phyloP scores from a whole-genome alignment of 2,329 filamentous ascomycete species.

The Ophiocordyceps camponoti-rufipedis region DNA sequence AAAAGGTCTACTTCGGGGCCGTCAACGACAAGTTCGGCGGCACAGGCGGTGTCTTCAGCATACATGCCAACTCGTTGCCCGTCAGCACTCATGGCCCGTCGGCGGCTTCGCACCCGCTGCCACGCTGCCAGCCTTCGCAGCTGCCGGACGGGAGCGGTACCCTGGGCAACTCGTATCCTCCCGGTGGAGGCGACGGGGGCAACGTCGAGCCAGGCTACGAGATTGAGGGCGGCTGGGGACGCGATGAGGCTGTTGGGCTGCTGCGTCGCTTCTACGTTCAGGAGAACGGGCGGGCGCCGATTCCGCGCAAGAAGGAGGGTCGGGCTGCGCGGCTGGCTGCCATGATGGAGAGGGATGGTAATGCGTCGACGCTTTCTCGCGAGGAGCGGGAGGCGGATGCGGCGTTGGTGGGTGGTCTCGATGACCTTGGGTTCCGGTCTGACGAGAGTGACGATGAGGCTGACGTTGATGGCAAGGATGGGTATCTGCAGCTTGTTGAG shows the following conservation, averaged over 20 bases:
- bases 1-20: constrained; percentile 85
- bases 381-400: neutral
- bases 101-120: constrained; percentile 21
- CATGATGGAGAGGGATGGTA: constrained; percentile 23
- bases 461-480: too few relatives aligned
- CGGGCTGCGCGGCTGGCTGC: constrained; percentile 33
- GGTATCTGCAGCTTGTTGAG: too few relatives aligned
- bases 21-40: constrained; percentile 95
- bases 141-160: constrained; percentile 18
- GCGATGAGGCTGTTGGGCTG: constrained; percentile 84
- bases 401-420: too few relatives aligned
- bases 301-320: constrained; percentile 36
- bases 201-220: constrained; percentile 65
- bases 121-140: constrained; percentile 15
- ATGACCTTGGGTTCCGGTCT: neutral
- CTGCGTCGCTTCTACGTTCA: constrained; percentile 92
- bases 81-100: constrained; percentile 17
- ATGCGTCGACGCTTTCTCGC: neutral
- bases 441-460: neutral
- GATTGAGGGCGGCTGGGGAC: constrained; percentile 71
- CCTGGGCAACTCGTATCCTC: constrained; percentile 17
- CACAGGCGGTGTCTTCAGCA: constrained; percentile 78
- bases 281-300: constrained; percentile 67
- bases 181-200: constrained; percentile 34
- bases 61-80: constrained; percentile 47